Evolutionary conservation across 2,329 filamentous ascomycete genomes (phyloP).

Genomic region (Aspergillus texensis): DNA sequence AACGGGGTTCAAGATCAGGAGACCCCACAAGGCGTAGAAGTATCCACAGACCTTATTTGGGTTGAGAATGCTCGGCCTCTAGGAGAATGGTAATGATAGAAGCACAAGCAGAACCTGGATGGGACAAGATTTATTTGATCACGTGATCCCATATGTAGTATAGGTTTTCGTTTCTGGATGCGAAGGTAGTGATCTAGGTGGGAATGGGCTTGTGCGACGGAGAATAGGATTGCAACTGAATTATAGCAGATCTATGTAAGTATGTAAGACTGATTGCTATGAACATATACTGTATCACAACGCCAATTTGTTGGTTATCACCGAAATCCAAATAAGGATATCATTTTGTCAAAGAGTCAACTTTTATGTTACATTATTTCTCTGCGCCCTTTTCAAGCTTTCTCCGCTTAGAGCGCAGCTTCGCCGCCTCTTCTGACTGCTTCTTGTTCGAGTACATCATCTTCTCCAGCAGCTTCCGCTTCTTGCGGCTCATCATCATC

Average conservation of each 20-base stretch:
- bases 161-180: neutral
- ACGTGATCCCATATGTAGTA: constrained; percentile 12
- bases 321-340: constrained; percentile 26
- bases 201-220: neutral
- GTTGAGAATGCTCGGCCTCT: neutral
- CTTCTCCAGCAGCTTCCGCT: constrained; percentile 95
- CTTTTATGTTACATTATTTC: constrained; percentile 29
- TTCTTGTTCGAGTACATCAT: constrained; percentile 96
- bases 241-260: constrained; percentile 11
- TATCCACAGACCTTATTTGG: neutral
- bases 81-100: neutral
- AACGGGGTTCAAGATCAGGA: neutral
- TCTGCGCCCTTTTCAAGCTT: constrained; percentile 70
- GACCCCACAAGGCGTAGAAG: neutral
- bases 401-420: constrained; percentile 84
- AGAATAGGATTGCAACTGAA: neutral
- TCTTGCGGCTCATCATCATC: constrained; percentile 98
- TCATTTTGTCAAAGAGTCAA: constrained; percentile 25
- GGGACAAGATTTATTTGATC: constrained; percentile 13
- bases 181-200: neutral
- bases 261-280: constrained; percentile 16
- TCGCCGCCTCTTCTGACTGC: constrained; percentile 86
- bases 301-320: constrained; percentile 20
- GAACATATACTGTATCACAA: constrained; percentile 18
- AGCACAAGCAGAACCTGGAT: neutral